Evolutionary conservation across 768 basidiomycete species (phyloP).

Genomic region (Mycena filopes): DNA sequence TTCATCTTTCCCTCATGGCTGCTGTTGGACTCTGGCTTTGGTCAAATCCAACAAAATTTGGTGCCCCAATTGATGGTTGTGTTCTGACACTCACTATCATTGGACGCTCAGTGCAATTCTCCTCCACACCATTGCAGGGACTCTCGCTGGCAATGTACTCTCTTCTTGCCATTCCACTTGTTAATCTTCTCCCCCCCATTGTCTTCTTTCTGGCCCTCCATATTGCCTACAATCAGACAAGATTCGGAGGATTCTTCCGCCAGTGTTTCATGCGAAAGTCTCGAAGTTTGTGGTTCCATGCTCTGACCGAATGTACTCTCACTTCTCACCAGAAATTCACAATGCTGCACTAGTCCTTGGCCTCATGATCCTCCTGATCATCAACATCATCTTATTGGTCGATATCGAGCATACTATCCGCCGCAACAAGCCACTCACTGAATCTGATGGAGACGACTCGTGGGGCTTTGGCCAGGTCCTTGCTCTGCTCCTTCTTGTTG

Average conservation of each 20-base stretch:
- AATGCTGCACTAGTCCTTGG: constrained; percentile 1
- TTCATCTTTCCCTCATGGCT: background rate
- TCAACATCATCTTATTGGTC: constrained; percentile 13
- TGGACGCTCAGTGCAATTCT: background rate
- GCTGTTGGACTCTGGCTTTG: background rate
- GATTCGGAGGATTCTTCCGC: background rate
- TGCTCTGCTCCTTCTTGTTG: constrained; percentile 12
- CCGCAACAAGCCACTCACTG: background rate
- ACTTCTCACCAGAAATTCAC: background rate
- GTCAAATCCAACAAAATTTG: background rate
- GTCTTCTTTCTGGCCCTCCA: background rate
- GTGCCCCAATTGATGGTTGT: background rate
- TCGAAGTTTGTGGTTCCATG: background rate
- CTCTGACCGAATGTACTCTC: background rate
- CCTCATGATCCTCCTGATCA: constrained; percentile 2
- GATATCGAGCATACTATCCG: constrained; percentile 9
- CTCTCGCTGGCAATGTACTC: background rate
- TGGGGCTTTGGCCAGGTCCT: constrained; percentile 6
- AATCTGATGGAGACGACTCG: background rate
- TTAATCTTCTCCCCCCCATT: background rate
- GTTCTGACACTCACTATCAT: background rate
- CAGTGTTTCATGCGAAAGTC: background rate
- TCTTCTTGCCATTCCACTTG: background rate
- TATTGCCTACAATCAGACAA: background rate
- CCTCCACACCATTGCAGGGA: background rate